A percentile compares a stretch with the other conserved stretches of the same genome.
phyloP scores from a whole-genome alignment of 1,284 basidiomycete genomes.

The Cutaneotrichosporon sp. region DNA sequence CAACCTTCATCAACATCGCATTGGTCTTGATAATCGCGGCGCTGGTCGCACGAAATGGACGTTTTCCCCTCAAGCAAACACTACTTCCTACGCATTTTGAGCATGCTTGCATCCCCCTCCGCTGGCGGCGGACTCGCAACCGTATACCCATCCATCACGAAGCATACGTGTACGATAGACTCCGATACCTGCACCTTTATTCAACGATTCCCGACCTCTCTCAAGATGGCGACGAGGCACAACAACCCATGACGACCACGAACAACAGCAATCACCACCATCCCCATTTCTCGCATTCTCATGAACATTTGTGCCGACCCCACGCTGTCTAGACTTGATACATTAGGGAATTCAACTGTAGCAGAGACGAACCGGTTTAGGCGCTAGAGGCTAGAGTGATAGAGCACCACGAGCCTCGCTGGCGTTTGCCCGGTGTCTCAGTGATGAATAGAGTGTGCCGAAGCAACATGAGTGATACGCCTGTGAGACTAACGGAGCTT shows the following conservation, averaged over 20 bases:
- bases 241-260: constrained; percentile 3
- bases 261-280: constrained; percentile 1
- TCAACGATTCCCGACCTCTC: constrained; percentile 17
- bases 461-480: too few species aligned
- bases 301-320: constrained; percentile 21
- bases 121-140: constrained; percentile 14
- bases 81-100: constrained; percentile 4
- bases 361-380: constrained; percentile 13
- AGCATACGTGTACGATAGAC: constrained; percentile 20
- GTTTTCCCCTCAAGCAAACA: constrained; percentile 12
- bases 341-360: constrained; percentile 12
- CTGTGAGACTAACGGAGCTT: too few species aligned
- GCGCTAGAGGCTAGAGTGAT: constrained; percentile 24
- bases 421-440: constrained; percentile 18
- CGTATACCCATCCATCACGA: constrained; percentile 11
- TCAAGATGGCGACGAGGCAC: constrained; percentile 24
- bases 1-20: constrained; percentile 10
- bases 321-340: constrained; percentile 16
- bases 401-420: constrained; percentile 17
- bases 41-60: constrained; percentile 25
- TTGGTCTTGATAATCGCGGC: constrained; percentile 15
- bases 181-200: constrained; percentile 15
- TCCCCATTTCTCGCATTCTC: constrained; percentile 1
- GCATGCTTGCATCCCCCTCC: constrained; percentile 16
- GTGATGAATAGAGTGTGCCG: constrained; percentile 21